These are phyloP conservation scores for Chrysanthemum makinoi DNA, from an alignment of 129 eudicot genomes.

Conservation along the genomic window DNA sequence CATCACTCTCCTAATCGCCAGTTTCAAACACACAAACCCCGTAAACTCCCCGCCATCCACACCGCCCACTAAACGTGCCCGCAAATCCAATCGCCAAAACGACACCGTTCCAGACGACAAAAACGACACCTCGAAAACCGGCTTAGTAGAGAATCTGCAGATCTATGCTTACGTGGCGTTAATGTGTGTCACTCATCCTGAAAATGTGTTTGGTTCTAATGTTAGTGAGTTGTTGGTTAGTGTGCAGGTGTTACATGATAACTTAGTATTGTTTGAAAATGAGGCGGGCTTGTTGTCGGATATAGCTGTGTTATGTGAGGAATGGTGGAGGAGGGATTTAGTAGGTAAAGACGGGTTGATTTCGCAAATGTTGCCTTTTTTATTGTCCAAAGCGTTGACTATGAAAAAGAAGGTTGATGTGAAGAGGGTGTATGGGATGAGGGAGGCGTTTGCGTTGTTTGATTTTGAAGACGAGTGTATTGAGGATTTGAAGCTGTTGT, in stretches of 20 bases:
- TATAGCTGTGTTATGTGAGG: conserved; percentile 76
- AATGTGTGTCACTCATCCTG: conserved; percentile 67
- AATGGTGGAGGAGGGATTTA: conserved; percentile 88
- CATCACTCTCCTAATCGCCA: conserved; percentile 51
- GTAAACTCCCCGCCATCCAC: conserved; percentile 45
- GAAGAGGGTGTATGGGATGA: conserved; percentile 62
- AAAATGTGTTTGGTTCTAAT: conserved; percentile 36
- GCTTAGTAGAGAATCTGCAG: conserved; percentile 47
- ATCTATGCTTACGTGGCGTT: conserved; percentile 48
- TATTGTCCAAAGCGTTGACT: conserved; percentile 77
- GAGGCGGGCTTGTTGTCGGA: conserved; percentile 63
- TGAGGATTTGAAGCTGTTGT: conserved; percentile 78
- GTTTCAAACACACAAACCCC: conserved; percentile 25
- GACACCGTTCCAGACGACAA: conserved; percentile 30
- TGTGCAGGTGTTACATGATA: conserved; percentile 75
- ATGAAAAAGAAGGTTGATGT: conserved; percentile 87
- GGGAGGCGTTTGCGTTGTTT: conserved; percentile 77
- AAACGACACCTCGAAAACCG: conserved; percentile 26
- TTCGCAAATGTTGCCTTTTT: conserved; percentile 74
- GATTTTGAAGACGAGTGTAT: conserved; percentile 99
- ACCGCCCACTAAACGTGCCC: conserved; percentile 71
- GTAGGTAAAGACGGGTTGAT: conserved; percentile 65
- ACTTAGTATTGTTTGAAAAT: conserved; percentile 65
- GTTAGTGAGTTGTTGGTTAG: conserved; percentile 54
- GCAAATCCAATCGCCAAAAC: conserved; percentile 56